Evolutionary conservation across 1,139 yeast species (phyloP), one percentile per base, ranked within the genome.

Genomic region (Saccharomyces hybrid): DNA sequence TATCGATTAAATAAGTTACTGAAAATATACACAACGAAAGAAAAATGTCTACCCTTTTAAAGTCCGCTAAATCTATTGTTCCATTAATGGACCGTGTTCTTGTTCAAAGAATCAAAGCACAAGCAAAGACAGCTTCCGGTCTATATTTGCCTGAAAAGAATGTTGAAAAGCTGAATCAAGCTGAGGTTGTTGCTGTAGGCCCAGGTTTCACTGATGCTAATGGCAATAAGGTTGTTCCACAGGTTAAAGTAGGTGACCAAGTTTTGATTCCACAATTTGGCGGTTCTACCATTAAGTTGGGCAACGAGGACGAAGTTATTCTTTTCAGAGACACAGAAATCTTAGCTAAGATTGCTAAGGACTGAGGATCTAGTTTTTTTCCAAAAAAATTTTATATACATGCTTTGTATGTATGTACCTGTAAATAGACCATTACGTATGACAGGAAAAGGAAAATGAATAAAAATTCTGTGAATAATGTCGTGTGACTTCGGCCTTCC

Each of bases 21-120:
- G 14, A 20, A 46, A 20, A 20, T 49, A 9, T 32, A 16, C 42
- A 26, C 2, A 31, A 11, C 23, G 23, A 34, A 47, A 28, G 27
- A 20, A 20, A 42, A 41, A 64, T 73, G 80, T 73, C 81, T 49
- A 78, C 89, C 52, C 73, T 88, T 59, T 78, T 93, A 73, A 89
- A 88, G 75, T 84, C 90, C 63, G 95, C 90, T 64, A 85, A 88
- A 75, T 80, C 90, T 61, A 86, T 93, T 69, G 84, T 85, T 66
- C 99, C 99, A 62, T 83, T 93, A 65, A 80, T 93, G 66, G 98
- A 93, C 83, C 87, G 98, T 76, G 93, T 93, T 57, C 82, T 93
- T 62, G 96, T 93, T 60, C 96, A 90, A 77, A 87, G 96, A 74
- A 75, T 88, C 69, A 90, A 90, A 80, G 96, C 96, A 57, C 84